Percentiles rank a stretch among this genome's conserved stretches.
Evolutionary conservation across 2,329 filamentous ascomycete species (phyloP).

Genomic region (Ophiocordyceps sinensis): DNA sequence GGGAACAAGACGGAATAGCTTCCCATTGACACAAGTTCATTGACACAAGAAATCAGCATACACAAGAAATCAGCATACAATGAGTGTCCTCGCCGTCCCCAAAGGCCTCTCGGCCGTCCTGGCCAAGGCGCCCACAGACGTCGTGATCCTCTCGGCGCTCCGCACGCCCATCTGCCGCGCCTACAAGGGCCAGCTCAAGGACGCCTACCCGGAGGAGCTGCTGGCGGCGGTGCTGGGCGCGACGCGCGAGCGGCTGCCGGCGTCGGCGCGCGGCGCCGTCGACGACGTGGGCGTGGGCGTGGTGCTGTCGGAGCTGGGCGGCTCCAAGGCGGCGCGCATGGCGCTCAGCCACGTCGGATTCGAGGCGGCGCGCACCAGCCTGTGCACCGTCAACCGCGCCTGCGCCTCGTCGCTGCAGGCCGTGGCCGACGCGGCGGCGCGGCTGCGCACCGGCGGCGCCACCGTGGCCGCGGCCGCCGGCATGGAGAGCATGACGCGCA

Average conservation of each 20-base stretch:
- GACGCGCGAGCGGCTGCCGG: constrained; percentile 44
- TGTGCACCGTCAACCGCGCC: constrained; percentile 81
- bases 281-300: constrained; percentile 79
- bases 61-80: too few species aligned
- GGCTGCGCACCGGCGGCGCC: constrained; percentile 62
- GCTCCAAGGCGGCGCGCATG: constrained; percentile 83
- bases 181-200: constrained; percentile 70
- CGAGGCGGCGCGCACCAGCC: constrained; percentile 47
- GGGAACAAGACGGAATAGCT: too few species aligned
- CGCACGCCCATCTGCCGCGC: constrained; percentile 77
- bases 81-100: too few species aligned
- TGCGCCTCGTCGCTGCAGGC: constrained; percentile 68
- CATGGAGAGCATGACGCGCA: constrained; percentile 93
- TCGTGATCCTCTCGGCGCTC: constrained; percentile 80
- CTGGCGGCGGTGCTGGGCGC: constrained; percentile 46
- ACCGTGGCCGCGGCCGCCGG: constrained; percentile 68
- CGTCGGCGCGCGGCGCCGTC: constrained; percentile 29
- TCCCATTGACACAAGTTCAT: too few species aligned
- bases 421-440: constrained; percentile 58
- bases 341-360: constrained; percentile 75
- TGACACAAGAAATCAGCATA: too few species aligned
- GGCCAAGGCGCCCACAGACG: constrained; percentile 63
- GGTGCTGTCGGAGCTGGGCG: constrained; percentile 81
- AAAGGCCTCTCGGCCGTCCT: constrained; percentile 62
- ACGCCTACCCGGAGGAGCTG: constrained; percentile 83